Evolutionary conservation across 257 asterid species (phyloP).

Genomic region (Lycium barbarum): DNA sequence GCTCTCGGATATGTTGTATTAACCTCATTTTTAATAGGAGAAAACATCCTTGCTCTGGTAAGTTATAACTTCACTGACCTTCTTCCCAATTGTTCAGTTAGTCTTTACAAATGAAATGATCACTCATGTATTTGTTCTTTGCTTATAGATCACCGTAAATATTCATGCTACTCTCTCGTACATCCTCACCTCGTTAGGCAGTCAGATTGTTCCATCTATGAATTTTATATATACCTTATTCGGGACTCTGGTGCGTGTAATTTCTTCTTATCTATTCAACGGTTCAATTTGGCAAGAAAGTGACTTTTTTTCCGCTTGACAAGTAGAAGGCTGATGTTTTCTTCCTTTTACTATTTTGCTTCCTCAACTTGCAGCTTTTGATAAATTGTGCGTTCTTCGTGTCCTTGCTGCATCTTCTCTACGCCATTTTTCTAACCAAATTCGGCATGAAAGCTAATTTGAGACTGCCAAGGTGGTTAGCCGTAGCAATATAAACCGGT

Average conservation of each 20-base stretch:
- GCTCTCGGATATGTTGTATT: constrained; percentile 79
- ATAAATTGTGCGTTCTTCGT: constrained; percentile 74
- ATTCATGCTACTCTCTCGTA: constrained; percentile 78
- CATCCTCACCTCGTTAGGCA: constrained; percentile 67
- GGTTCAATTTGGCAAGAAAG: constrained; percentile 1
- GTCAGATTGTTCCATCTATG: constrained; percentile 81
- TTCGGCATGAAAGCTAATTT: constrained; percentile 81
- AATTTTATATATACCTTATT: constrained; percentile 69
- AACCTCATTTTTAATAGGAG: constrained; percentile 86
- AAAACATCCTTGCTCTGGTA: constrained; percentile 92
- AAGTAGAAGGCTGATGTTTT: background rate
- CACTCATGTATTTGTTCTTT: constrained; percentile 1
- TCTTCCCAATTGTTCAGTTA: background rate
- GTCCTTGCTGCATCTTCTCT: constrained; percentile 82
- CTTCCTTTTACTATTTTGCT: background rate
- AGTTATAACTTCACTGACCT: constrained; percentile 20
- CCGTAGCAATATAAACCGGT: constrained; percentile 53
- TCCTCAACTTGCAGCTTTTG: constrained; percentile 65
- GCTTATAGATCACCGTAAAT: constrained; percentile 74
- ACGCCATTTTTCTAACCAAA: constrained; percentile 79
- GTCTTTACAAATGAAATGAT: background rate
- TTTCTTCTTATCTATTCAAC: background rate
- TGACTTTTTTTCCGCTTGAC: background rate
- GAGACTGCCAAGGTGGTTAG: constrained; percentile 84
- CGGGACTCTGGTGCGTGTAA: constrained; percentile 71